Percentiles rank a stretch among this genome's conserved stretches.
Evolutionary conservation across 1,284 basidiomycete species (phyloP).

Genomic region (Pholiota adiposa): DNA sequence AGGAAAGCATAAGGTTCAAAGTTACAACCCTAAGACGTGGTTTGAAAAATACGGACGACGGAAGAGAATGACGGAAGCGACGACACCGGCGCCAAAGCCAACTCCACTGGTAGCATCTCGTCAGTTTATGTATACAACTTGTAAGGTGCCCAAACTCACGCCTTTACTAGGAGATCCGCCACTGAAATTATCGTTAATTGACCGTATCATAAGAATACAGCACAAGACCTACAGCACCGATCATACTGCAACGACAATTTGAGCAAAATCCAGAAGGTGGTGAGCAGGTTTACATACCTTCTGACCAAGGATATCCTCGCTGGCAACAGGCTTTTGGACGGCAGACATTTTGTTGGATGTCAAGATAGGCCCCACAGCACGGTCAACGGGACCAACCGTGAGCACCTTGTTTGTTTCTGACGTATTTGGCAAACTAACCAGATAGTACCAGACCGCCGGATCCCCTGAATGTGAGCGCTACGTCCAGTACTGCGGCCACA

Average conservation of each 20-base stretch:
- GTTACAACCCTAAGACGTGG: slow-evolving; percentile 6
- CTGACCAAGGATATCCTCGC: slow-evolving; percentile 85
- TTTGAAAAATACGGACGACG: slow-evolving; percentile 69
- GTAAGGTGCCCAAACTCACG: slow-evolving; percentile 47
- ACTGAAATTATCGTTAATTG: slow-evolving; percentile 43
- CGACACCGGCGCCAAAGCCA: slow-evolving; percentile 93
- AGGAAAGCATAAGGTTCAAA: slow-evolving; percentile 13
- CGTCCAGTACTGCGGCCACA: slow-evolving; percentile 1
- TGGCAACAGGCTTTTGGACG: slow-evolving; percentile 64
- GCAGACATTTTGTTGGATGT: slow-evolving; percentile 47
- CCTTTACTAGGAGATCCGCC: slow-evolving; percentile 80
- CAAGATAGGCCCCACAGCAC: slow-evolving; percentile 1
- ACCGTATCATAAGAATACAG: slow-evolving; percentile 7
- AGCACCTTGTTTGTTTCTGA: slow-evolving; percentile 28
- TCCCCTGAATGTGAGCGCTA: neutral
- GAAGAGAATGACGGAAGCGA: slow-evolving; percentile 95
- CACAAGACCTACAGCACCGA: slow-evolving; percentile 77
- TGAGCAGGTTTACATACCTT: slow-evolving; percentile 60
- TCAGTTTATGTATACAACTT: slow-evolving; percentile 3
- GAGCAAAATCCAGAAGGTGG: neutral
- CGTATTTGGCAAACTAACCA: neutral
- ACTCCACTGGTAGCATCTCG: slow-evolving; percentile 69
- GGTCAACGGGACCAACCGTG: slow-evolving; percentile 33
- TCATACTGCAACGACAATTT: slow-evolving; percentile 70
- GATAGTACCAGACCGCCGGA: neutral